These are phyloP conservation scores for Elymus sibiricus DNA, from an alignment of 176 grass and related monocot genomes.

Conservation along the genomic window DNA sequence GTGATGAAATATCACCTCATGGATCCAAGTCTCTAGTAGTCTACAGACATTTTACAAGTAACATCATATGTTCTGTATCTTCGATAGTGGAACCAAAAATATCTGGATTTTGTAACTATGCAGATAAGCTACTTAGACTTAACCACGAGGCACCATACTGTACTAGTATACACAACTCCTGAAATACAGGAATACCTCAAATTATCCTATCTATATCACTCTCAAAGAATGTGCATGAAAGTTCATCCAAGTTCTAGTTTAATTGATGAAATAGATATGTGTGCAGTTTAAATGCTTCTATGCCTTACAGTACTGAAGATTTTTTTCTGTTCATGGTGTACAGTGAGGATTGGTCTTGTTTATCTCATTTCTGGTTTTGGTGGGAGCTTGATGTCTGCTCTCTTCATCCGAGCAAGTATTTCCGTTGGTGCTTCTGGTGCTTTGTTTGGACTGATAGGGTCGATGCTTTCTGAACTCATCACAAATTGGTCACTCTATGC, in stretches of 20 bases:
- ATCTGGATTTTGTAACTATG: neutral
- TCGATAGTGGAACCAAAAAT: neutral
- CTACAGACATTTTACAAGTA: neutral
- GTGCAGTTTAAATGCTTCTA: neutral
- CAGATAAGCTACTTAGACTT: neutral
- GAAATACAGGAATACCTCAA: neutral
- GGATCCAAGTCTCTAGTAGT: neutral
- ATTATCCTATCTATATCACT: neutral
- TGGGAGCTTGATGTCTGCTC: constrained; percentile 76
- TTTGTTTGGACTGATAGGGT: constrained; percentile 79
- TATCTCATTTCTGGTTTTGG: constrained; percentile 80
- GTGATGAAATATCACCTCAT: neutral
- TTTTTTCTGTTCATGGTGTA: constrained; percentile 3
- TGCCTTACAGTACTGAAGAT: neutral
- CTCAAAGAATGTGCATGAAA: neutral
- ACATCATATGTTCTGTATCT: neutral
- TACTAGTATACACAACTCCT: neutral
- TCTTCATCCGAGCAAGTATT: constrained; percentile 70
- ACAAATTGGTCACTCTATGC: constrained; percentile 93
- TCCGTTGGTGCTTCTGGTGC: constrained; percentile 93
- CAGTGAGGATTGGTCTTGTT: constrained; percentile 66
- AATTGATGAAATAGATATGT: neutral
- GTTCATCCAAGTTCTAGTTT: neutral
- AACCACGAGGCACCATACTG: neutral
- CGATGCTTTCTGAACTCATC: constrained; percentile 93